A percentile compares a stretch with the other conserved stretches of the same genome.
Evolutionary conservation across 805 yeast genomes (phyloP).

Genomic region (Spathaspora arborariae): DNA sequence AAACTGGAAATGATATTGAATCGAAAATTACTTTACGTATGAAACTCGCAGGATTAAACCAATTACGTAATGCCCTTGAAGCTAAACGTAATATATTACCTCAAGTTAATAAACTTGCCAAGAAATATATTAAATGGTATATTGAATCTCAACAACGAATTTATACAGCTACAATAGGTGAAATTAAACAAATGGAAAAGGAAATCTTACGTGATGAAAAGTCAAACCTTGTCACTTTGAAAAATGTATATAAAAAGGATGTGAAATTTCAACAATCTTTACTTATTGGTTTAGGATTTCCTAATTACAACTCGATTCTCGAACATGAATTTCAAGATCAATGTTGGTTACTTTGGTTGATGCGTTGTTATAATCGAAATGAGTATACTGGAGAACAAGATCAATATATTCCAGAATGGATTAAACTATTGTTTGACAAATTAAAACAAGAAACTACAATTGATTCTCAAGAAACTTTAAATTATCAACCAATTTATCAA

Average conservation of each 20-base stretch:
- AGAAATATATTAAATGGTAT: conserved; percentile 41
- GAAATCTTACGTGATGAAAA: conserved; percentile 39
- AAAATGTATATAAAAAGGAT: conserved; percentile 55
- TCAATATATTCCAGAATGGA: conserved; percentile 49
- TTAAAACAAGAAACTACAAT: conserved; percentile 36
- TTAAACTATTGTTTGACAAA: conserved; percentile 35
- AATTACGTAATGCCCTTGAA: conserved; percentile 47
- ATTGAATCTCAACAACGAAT: conserved; percentile 46
- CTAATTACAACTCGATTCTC: conserved; percentile 49
- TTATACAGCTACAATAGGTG: conserved; percentile 43
- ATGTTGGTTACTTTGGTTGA: conserved; percentile 58
- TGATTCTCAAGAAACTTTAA: conserved; percentile 48
- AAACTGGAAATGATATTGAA: conserved; percentile 12
- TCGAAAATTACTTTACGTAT: conserved; percentile 42
- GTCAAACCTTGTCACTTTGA: conserved; percentile 48
- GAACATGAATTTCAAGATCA: conserved; percentile 51
- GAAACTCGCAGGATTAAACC: conserved; percentile 57
- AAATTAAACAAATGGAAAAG: conserved; percentile 44
- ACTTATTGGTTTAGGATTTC: conserved; percentile 53
- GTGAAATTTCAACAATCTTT: conserved; percentile 50
- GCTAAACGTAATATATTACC: conserved; percentile 31
- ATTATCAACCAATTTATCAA: conserved; percentile 51
- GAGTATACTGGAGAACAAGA: conserved; percentile 31
- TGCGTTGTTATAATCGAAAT: conserved; percentile 50
- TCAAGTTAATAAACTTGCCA: background rate